phyloP scores from a whole-genome alignment of 2,329 filamentous ascomycete genomes.

The Cercospora nicotianae region DNA sequence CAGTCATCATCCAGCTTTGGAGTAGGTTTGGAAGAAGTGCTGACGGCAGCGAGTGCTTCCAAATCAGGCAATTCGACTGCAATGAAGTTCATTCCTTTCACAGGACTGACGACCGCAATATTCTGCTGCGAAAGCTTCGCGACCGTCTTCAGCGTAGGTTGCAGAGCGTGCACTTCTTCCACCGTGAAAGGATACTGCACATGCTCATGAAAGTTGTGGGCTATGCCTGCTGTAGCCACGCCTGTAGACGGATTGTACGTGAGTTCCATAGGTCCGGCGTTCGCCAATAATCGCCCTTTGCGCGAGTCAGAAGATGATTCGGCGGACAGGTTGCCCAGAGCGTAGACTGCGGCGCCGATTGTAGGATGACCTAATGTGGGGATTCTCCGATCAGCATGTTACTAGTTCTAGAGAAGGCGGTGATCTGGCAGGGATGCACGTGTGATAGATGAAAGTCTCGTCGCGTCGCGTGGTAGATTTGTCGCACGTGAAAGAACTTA shows the following conservation, averaged over 20 bases:
- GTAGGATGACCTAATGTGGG: constrained; percentile 51
- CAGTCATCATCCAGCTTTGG: constrained; percentile 50
- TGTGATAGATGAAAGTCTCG: not conserved
- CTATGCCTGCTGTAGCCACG: constrained; percentile 62
- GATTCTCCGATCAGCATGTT: constrained; percentile 9
- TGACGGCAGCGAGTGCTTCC: constrained; percentile 55
- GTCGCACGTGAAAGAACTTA: constrained; percentile 2
- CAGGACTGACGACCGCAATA: constrained; percentile 51
- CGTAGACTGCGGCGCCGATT: constrained; percentile 56
- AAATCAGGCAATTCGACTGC: constrained; percentile 62
- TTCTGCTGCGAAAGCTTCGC: constrained; percentile 12
- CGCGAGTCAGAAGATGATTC: constrained; percentile 15
- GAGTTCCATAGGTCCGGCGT: constrained; percentile 47
- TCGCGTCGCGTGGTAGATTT: not conserved
- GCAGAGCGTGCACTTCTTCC: constrained; percentile 39
- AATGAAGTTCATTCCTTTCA: constrained; percentile 73
- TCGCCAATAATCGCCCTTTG: constrained; percentile 45
- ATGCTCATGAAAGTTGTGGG: constrained; percentile 67
- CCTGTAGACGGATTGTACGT: constrained; percentile 38
- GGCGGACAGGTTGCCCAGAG: constrained; percentile 39
- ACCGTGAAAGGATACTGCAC: constrained; percentile 33
- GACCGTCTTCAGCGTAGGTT: constrained; percentile 37
- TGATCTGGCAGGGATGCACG: not conserved
- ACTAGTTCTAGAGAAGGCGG: not conserved
- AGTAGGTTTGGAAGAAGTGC: constrained; percentile 40